These are phyloP conservation scores for Trametes meyenii DNA, from an alignment of 768 basidiomycete species.

Conservation along the genomic window DNA sequence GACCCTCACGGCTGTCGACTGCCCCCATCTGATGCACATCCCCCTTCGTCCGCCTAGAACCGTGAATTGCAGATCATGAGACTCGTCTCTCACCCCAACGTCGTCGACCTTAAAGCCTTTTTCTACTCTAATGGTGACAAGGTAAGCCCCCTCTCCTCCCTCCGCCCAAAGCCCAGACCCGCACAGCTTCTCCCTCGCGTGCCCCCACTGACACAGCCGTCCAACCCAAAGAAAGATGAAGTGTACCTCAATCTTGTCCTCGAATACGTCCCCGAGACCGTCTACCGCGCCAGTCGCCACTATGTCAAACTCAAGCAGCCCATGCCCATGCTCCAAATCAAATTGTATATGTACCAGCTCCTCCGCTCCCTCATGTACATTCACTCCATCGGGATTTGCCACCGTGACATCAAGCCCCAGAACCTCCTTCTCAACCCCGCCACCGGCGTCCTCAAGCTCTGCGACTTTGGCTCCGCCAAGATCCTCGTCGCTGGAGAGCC, in stretches of 20 bases:
- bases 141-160: conserved; percentile 50
- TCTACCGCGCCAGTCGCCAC: conserved; percentile 97
- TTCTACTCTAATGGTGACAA: conserved; percentile 99
- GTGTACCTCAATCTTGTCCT: conserved; percentile 99
- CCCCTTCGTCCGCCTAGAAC: conserved; percentile 59
- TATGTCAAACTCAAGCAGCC: conserved; percentile 99
- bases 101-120: conserved; percentile 96
- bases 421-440: conserved; percentile 96
- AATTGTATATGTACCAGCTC: conserved; percentile 99
- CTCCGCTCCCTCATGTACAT: conserved; percentile 98
- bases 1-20: background rate
- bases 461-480: conserved; percentile 99
- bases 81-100: conserved; percentile 94
- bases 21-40: conserved; percentile 1
- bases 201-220: conserved; percentile 22
- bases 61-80: conserved; percentile 99
- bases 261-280: conserved; percentile 99
- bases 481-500: conserved; percentile 97
- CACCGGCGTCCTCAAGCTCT: conserved; percentile 95
- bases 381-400: conserved; percentile 98
- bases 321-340: conserved; percentile 99
- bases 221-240: conserved; percentile 85
- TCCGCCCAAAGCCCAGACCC: background rate
- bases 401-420: conserved; percentile 99
- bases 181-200: conserved; percentile 2